These are phyloP conservation scores for Ogataea salicorniae DNA, from an alignment of 805 yeast genomes.

Conservation along the genomic window DNA sequence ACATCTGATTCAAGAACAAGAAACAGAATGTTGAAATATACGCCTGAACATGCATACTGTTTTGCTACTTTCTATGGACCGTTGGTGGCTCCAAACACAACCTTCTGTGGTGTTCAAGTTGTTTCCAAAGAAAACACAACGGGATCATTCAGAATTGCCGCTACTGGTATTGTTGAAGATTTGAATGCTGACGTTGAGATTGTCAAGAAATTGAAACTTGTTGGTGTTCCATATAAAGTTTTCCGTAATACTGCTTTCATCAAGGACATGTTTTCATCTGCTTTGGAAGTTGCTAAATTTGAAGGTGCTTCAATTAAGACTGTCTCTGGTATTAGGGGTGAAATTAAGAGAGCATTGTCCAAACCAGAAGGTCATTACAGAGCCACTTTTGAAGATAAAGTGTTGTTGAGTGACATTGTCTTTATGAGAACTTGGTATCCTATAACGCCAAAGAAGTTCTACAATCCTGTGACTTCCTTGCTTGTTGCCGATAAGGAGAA, in stretches of 20 bases:
- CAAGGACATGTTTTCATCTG: constrained; percentile 90
- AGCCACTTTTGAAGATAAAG: constrained; percentile 95
- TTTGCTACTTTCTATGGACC: constrained; percentile 97
- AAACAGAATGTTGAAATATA: constrained; percentile 95
- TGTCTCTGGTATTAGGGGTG: constrained; percentile 96
- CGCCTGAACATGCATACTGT: constrained; percentile 97
- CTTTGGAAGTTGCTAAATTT: constrained; percentile 93
- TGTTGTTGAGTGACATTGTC: constrained; percentile 83
- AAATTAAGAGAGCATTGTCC: constrained; percentile 88
- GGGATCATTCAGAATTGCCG: constrained; percentile 89
- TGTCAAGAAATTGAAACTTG: constrained; percentile 91
- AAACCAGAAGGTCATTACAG: constrained; percentile 94
- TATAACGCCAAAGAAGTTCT: constrained; percentile 81
- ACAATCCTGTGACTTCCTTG: constrained; percentile 93
- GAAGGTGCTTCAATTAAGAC: constrained; percentile 98
- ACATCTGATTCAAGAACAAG: constrained; percentile 97
- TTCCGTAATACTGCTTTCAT: constrained; percentile 96
- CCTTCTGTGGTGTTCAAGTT: constrained; percentile 90
- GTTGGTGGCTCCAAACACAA: constrained; percentile 93
- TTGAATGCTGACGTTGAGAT: constrained; percentile 86
- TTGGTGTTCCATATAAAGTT: constrained; percentile 90
- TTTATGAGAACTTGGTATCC: constrained; percentile 97
- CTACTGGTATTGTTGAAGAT: constrained; percentile 94
- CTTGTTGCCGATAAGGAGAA: constrained; percentile 69
- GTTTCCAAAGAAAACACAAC: constrained; percentile 81